Evolutionary conservation across 768 basidiomycete species (phyloP), one percentile per base, ranked within the genome.

Genomic region (Lepiota venenata): DNA sequence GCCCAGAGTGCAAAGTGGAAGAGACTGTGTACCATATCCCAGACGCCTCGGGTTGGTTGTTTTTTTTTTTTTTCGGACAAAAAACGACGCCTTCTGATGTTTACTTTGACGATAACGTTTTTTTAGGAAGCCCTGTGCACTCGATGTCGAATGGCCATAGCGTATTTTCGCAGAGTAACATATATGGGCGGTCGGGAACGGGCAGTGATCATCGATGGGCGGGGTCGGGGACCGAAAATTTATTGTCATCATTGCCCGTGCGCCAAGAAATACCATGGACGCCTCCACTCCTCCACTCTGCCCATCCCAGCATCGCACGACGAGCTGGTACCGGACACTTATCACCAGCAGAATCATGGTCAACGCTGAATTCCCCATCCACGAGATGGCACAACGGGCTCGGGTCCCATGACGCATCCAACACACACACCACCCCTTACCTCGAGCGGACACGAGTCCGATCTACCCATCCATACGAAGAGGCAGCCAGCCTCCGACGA

Each of bases 1-100:
- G 70, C 2, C 60, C 75, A 2, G 78, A 78, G 29, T 76, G 75
- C 64, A 80, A 80, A 58, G 65, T 75, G 9, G 80, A 81, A 60
- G 79, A 80, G 47, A 63, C 68, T 25, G 63, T 70, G 4, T 78
- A 80, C 59, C 69, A 69, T 27, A 64, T 76, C 27, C 67, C 75
- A 1, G 64, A 72, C 15, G 69, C 74, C 11, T 69, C 71, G 1
- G 64, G 53, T 48, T 48, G 40, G 53, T 47, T 21, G 42, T 55
- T 29, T 48, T 32, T 4, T 9, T 32, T 29, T 29, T 29, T 29
- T n/a, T n/a, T n/a, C n/a, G n/a, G n/a, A n/a, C n/a, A 25, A 32
- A 36, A 21, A n/a, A 48, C 18, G 53, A 43, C 12, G 5, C 18
- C 5, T 10, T 18, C 36, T 42, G 47, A 55, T 42, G 25, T 65